phyloP scores from a whole-genome alignment of 805 yeast genomes.

The Kluyveromyces starmeri region DNA sequence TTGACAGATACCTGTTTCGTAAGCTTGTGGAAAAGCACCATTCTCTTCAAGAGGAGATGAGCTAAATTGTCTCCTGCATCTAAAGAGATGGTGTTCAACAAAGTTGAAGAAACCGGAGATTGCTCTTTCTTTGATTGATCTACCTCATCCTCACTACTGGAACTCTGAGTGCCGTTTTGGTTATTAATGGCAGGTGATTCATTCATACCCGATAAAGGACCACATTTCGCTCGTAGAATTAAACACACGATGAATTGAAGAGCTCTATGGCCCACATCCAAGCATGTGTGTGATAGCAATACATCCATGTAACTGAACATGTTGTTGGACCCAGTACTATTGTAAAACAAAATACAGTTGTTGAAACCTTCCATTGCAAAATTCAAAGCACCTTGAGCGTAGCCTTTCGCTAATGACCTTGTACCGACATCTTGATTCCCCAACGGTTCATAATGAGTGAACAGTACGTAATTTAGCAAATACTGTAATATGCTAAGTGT shows the following conservation, averaged over 20 bases:
- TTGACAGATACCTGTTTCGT: slow-evolving; percentile 42
- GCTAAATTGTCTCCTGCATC: slow-evolving; percentile 33
- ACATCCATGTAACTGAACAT: slow-evolving; percentile 35
- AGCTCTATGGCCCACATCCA: slow-evolving; percentile 47
- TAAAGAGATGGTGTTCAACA: slow-evolving; percentile 28
- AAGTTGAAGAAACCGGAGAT: slow-evolving; percentile 19
- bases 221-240: slow-evolving; percentile 40
- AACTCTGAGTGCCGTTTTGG: slow-evolving; percentile 12
- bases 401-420: slow-evolving; percentile 28
- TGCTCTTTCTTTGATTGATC: slow-evolving; percentile 18
- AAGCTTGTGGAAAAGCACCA: slow-evolving; percentile 35
- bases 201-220: slow-evolving; percentile 31
- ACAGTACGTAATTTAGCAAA: slow-evolving; percentile 41
- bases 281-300: slow-evolving; percentile 39
- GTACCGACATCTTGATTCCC: slow-evolving; percentile 31
- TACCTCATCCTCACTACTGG: slow-evolving; percentile 23
- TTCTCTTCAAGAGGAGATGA: slow-evolving; percentile 31
- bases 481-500: slow-evolving; percentile 41
- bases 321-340: slow-evolving; percentile 28
- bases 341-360: slow-evolving; percentile 35
- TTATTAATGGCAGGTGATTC: slow-evolving; percentile 19
- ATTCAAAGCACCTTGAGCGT: slow-evolving; percentile 36
- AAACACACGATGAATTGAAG: slow-evolving; percentile 50
- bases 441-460: slow-evolving; percentile 37
- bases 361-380: slow-evolving; percentile 37